Evolutionary conservation across 2,329 filamentous ascomycete species (phyloP), one percentile per base, ranked within the genome.

Genomic region (Epichloe coenophiala): DNA sequence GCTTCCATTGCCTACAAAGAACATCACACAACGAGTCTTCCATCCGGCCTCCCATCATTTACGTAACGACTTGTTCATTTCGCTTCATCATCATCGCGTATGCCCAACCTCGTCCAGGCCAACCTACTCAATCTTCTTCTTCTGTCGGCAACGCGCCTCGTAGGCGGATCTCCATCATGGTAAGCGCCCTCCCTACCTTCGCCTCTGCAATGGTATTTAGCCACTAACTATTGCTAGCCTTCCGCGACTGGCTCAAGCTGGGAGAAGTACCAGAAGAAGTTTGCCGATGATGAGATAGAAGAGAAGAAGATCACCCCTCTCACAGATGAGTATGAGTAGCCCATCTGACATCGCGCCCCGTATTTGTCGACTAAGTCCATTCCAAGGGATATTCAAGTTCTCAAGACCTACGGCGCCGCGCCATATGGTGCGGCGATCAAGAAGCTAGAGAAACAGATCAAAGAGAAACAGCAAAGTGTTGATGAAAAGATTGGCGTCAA

Each of bases 251-350:
- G 93, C 68, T 73, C 78, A 70, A 88, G 81, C 79, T 98, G 93
- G 93, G 93, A 98, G 79, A 97, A 97, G 76, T 97, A 95, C 78
- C 81, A 87, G 74, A 96, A 97, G 79, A 90, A 84, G 66, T 98
- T 88, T 66, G 91, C 85, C 65, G 93, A 98, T 65, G 93, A 98
- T 63, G 93, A 97, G 69, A 77, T 90, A 70, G 89, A 95, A 68
- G 93, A 98, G 79, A 98, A 98, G 84, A 98, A 98, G 81, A 98
- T 98, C 66, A 91, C 89, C 54, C 93, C 93, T 58, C 76, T 98
- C 56, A 86, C 90, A 60, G 93, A 97, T 74, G 93, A 97, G 91
- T 96, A 78, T 58, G 86, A 74, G 37, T 38, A 27, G 15, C 15
- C 15, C 35, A 15, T 12, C 31, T 41, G 55, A 47, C 35, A 11